Percentiles rank a stretch among this genome's conserved stretches.
Conservation (phyloP, 2,329 filamentous ascomycete genomes). For the Epichloe bromicola region DNA sequence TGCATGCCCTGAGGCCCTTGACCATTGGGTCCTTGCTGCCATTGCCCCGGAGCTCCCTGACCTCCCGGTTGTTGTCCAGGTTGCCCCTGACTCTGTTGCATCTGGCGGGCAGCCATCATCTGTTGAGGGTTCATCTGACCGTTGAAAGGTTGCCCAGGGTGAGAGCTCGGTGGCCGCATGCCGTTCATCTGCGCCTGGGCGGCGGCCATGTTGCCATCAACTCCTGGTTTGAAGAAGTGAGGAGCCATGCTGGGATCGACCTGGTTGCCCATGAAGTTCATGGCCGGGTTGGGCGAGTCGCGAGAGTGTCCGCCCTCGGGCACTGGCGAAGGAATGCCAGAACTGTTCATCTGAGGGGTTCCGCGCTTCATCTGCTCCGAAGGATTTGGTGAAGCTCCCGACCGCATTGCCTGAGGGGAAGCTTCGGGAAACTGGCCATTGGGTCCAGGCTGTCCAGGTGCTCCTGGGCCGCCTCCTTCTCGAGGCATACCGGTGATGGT, state of each 20-base stretch:
- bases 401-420: slow-evolving; percentile 55
- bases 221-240: slow-evolving; percentile 43
- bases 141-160: slow-evolving; percentile 45
- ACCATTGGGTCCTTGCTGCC: slow-evolving; percentile 28
- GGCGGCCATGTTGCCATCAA: slow-evolving; percentile 41
- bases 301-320: slow-evolving; percentile 55
- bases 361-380: slow-evolving; percentile 68
- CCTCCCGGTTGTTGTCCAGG: slow-evolving; percentile 16
- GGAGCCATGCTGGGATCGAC: slow-evolving; percentile 49
- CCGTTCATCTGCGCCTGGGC: slow-evolving; percentile 44
- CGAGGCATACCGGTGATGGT: slow-evolving; percentile 36
- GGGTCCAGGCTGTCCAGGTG: slow-evolving; percentile 42
- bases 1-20: slow-evolving; percentile 28
- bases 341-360: slow-evolving; percentile 59
- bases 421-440: slow-evolving; percentile 57
- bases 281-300: slow-evolving; percentile 49
- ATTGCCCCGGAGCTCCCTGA: slow-evolving; percentile 22
- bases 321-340: slow-evolving; percentile 56
- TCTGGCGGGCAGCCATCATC: slow-evolving; percentile 39
- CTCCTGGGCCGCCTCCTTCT: slow-evolving; percentile 34
- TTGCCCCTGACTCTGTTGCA: slow-evolving; percentile 23
- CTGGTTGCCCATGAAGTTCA: slow-evolving; percentile 50
- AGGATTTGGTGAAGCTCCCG: slow-evolving; percentile 64
- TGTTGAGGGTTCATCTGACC: slow-evolving; percentile 47
- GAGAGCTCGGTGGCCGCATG: slow-evolving; percentile 57